phyloP scores from a whole-genome alignment of 2,329 filamentous ascomycete species.

The Fusarium sp. region DNA sequence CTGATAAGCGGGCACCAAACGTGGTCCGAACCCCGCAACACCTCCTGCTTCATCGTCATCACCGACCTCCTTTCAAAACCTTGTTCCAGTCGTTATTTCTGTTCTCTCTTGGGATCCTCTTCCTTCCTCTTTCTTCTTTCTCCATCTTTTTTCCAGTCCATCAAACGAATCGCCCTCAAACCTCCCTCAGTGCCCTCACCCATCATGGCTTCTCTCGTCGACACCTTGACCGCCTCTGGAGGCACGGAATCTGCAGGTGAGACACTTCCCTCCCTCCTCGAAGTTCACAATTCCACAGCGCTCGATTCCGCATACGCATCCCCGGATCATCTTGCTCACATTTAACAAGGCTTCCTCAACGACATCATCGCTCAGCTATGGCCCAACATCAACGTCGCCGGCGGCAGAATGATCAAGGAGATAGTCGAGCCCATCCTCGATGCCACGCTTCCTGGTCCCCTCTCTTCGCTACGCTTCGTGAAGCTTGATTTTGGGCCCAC shows the following conservation, averaged over 20 bases:
- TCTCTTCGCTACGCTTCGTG: constrained; percentile 37
- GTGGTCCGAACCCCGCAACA: constrained; percentile 24
- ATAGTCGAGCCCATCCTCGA: constrained; percentile 42
- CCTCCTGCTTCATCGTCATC: constrained; percentile 15
- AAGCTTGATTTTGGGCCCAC: constrained; percentile 41
- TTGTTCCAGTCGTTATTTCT: not conserved
- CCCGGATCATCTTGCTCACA: constrained; percentile 20
- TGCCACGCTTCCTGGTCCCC: constrained; percentile 41
- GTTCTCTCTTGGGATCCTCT: not conserved
- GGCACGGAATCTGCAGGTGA: constrained; percentile 43
- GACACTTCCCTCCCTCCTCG: not conserved
- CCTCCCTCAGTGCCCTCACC: not conserved
- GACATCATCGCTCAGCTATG: constrained; percentile 44
- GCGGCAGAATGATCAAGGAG: constrained; percentile 40
- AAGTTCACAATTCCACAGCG: not conserved
- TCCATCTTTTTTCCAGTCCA: not conserved
- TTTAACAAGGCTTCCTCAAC: constrained; percentile 39
- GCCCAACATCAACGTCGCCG: constrained; percentile 46
- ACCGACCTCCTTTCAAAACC: constrained; percentile 3
- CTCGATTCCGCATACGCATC: not conserved
- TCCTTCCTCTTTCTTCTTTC: not conserved
- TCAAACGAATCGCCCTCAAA: not conserved
- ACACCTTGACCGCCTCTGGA: constrained; percentile 43
- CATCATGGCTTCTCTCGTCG: constrained; percentile 39
- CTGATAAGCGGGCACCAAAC: constrained; percentile 7